These are phyloP conservation scores for Septoria linicola DNA, from an alignment of 2,329 filamentous ascomycete genomes.

Conservation along the genomic window DNA sequence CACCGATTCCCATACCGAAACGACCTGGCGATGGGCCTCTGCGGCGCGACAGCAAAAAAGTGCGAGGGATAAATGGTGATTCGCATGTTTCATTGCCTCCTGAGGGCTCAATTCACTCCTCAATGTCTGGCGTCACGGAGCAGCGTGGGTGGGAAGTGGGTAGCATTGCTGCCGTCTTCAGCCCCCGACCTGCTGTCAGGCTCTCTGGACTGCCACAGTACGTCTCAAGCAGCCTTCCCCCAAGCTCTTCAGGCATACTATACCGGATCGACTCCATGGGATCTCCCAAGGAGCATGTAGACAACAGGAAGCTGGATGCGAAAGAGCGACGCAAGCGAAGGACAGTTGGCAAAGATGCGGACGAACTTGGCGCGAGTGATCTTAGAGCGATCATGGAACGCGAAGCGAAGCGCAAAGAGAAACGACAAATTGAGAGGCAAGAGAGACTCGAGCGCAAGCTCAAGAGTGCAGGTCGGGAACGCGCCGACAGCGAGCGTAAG, in stretches of 20 bases:
- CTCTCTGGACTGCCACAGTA: slow-evolving; percentile 66
- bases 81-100: slow-evolving; percentile 75
- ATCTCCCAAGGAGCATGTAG: slow-evolving; percentile 11
- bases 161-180: slow-evolving; percentile 67
- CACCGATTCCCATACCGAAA: slow-evolving; percentile 60
- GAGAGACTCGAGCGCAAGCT: slow-evolving; percentile 66
- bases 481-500: slow-evolving; percentile 36
- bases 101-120: slow-evolving; percentile 72
- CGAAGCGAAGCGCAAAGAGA: slow-evolving; percentile 76
- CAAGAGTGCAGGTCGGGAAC: slow-evolving; percentile 63
- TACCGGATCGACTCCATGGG: slow-evolving; percentile 26
- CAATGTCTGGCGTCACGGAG: slow-evolving; percentile 72
- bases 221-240: slow-evolving; percentile 40
- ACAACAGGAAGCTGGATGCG: slow-evolving; percentile 37
- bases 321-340: slow-evolving; percentile 52
- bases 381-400: slow-evolving; percentile 87
- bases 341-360: slow-evolving; percentile 68
- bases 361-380: slow-evolving; percentile 80
- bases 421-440: slow-evolving; percentile 67
- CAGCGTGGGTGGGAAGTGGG: slow-evolving; percentile 77
- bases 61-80: slow-evolving; percentile 58
- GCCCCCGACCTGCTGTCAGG: slow-evolving; percentile 79
- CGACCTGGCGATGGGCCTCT: slow-evolving; percentile 50
- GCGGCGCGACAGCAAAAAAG: slow-evolving; percentile 65
- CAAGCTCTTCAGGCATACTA: slow-evolving; percentile 22